Base-by-base conservation (phyloP, 495 filamentous ascomycete species). In the Penicillium desertorum region DNA sequence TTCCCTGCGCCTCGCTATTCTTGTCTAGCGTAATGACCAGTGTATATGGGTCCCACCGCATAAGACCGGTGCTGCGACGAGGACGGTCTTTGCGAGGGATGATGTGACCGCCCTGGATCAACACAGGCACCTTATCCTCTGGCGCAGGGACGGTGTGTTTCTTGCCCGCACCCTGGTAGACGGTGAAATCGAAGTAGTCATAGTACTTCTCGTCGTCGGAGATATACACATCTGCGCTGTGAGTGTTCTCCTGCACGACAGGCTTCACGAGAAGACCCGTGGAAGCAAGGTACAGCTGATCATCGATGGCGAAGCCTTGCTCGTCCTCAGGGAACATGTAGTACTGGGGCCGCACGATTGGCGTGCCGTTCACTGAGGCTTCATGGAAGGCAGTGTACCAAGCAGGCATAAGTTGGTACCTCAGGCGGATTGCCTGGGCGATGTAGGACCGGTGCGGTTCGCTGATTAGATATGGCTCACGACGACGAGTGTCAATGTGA, bases 371-470 rank as follows among this genome's bases (percentile, higher is more conserved):
- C 39, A 85, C 77, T 60, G 86, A 86, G 11, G 94, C 91, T 64
- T 93, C 86, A 56, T 93, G 90, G 82, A 98, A 98, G 17, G 91
- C 91, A 11, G 93, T 97, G 66, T 98, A 98, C 94, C 93, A 98
- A 11, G 89, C 84, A 12, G 94, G 94, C 20, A 98, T 81, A 48
- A 98, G 82, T 61, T 87, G 84, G 71, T 98, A 98, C 34, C 94
- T 83, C 43, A 98, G 79, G 14, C 93, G 86, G 37, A 98, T 81
- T 1, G 95, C 91, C 54, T 92, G 85, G 0, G 89, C 86, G 62
- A 96, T 93, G 66, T 96, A 96, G 34, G 81, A 79, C 23, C 83
- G 88, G 71, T 96, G 90, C 0, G 92, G 93, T 59, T 93, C 87
- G 41, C 88, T 88, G 19, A 84, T 81, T 32, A 98, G 78, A 69